Evolutionary conservation across 1,284 basidiomycete species (phyloP).

Genomic region (Thecaphora thlaspeos): DNA sequence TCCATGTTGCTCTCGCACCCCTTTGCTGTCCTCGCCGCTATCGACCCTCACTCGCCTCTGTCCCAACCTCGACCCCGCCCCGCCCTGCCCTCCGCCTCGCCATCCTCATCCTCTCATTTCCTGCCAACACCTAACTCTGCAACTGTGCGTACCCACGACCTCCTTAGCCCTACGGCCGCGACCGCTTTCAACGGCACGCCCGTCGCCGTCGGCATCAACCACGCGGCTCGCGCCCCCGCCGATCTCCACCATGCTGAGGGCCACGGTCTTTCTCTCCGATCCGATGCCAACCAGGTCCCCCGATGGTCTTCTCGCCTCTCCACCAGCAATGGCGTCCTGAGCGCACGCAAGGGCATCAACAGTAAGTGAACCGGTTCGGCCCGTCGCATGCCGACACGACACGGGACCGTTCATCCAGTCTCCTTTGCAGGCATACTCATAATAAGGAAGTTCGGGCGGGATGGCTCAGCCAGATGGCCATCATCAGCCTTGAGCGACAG

Average conservation of each 20-base stretch:
- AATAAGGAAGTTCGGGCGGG: no score
- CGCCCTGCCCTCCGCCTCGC: no score
- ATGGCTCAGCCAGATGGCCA: no score
- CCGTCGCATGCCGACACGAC: no score
- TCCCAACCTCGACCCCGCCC: no score
- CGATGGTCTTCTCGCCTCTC: constrained; percentile 31
- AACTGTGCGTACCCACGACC: constrained; percentile 10
- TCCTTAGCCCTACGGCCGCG: constrained; percentile 37
- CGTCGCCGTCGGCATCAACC: constrained; percentile 43
- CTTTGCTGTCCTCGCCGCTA: no score
- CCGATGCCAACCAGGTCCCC: constrained; percentile 39
- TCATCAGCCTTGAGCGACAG: no score
- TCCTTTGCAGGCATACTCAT: no score
- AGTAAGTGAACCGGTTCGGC: constrained; percentile 24
- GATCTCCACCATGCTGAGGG: constrained; percentile 44
- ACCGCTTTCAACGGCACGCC: constrained; percentile 42
- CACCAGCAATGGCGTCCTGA: constrained; percentile 38
- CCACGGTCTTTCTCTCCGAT: constrained; percentile 39
- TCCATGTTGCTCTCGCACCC: no score
- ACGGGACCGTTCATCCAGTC: no score
- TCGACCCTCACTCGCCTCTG: no score
- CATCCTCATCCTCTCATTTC: not conserved
- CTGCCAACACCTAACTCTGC: not conserved
- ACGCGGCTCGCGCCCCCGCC: constrained; percentile 43
- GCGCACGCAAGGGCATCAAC: constrained; percentile 36